phyloP scores from a whole-genome alignment of 106 monocot genomes.

The Chionographis japonica region DNA sequence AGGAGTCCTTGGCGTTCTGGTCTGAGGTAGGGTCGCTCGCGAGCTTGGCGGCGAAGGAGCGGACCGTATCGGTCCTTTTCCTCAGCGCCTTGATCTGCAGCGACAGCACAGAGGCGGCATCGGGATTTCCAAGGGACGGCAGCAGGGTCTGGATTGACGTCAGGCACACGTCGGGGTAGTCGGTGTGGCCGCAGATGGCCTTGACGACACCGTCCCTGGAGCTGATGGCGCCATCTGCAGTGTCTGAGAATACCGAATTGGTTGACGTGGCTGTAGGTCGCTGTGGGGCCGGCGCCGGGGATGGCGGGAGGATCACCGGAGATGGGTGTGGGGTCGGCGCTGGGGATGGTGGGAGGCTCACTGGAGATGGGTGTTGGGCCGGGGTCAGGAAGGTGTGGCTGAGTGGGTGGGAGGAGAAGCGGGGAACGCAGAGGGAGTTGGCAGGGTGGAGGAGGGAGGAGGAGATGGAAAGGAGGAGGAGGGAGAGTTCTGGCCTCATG shows the following conservation, averaged over 20 bases:
- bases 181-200: slow-evolving; percentile 10
- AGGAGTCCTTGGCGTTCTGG: too few relatives aligned
- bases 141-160: slow-evolving; percentile 1
- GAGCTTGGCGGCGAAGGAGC: background rate
- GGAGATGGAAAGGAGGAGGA: slow-evolving; percentile 3
- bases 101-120: background rate
- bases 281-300: background rate
- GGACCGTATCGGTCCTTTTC: background rate
- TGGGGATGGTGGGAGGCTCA: background rate
- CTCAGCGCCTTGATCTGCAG: slow-evolving; percentile 13
- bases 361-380: background rate
- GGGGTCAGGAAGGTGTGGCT: background rate
- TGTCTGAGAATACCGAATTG: background rate
- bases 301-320: too few relatives aligned
- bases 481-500: background rate
- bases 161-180: slow-evolving; percentile 20
- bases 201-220: background rate
- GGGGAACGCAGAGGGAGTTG: slow-evolving; percentile 6
- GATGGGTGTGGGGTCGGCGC: background rate
- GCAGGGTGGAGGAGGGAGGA: background rate
- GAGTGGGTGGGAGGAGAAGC: background rate
- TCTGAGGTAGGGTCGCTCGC: background rate
- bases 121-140: background rate
- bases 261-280: background rate
- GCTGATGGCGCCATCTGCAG: too few relatives aligned